Percentiles rank a stretch among this genome's conserved stretches.
These are phyloP conservation scores for Leccinum olivaceopallidum DNA, from an alignment of 768 basidiomycete species.

Conservation along the genomic window DNA sequence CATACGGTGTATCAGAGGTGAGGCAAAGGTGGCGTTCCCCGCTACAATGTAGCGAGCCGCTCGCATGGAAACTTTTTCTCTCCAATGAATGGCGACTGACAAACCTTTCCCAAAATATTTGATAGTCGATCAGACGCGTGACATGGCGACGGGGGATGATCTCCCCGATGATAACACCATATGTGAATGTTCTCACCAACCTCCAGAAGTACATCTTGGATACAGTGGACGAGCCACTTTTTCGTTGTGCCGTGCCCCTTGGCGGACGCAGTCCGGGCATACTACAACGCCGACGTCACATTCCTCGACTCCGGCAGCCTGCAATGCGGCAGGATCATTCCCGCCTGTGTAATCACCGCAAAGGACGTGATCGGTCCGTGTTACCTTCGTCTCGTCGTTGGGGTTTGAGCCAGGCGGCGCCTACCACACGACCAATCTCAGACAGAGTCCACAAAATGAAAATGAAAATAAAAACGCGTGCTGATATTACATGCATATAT, in stretches of 20 bases:
- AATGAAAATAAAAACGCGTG: not conserved
- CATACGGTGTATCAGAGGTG: not conserved
- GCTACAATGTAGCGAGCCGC: not conserved
- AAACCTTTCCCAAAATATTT: not conserved
- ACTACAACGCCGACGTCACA: constrained; percentile 19
- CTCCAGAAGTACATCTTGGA: not conserved
- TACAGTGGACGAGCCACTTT: constrained; percentile 1
- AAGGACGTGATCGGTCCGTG: constrained; percentile 19
- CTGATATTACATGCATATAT: not conserved
- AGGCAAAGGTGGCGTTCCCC: constrained; percentile 6
- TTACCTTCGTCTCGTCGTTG: not conserved
- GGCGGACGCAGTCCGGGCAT: constrained; percentile 21
- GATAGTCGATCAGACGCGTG: constrained; percentile 5
- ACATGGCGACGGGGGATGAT: constrained; percentile 5
- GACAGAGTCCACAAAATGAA: not conserved
- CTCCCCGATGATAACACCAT: constrained; percentile 11
- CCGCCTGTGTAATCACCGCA: constrained; percentile 1
- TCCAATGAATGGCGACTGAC: not conserved
- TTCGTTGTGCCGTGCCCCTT: constrained; percentile 8
- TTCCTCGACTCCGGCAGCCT: constrained; percentile 7
- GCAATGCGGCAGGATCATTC: constrained; percentile 11
- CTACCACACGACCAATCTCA: too few species aligned
- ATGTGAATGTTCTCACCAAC: not conserved
- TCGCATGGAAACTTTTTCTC: not conserved
- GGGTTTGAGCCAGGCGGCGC: not conserved